These are phyloP conservation scores for Calocera cornea DNA, from an alignment of 768 basidiomycete species.

Conservation along the genomic window DNA sequence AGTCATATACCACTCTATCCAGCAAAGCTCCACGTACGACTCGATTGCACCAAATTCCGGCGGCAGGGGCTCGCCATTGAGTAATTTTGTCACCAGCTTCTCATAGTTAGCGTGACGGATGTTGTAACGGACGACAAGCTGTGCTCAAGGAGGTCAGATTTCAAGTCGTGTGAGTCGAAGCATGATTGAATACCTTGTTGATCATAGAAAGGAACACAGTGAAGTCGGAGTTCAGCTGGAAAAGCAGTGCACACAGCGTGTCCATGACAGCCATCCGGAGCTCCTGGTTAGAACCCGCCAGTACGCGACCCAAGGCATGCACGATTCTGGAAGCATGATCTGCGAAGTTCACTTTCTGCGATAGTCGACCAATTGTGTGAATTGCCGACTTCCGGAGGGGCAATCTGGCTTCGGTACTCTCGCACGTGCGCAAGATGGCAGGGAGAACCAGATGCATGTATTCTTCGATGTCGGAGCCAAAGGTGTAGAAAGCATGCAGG, in stretches of 20 bases:
- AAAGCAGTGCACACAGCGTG: conserved; percentile 77
- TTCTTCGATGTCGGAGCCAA: conserved; percentile 93
- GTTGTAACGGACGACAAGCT: conserved; percentile 65
- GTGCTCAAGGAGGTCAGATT: background rate
- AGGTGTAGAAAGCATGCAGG: conserved; percentile 87
- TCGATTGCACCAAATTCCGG: conserved; percentile 69
- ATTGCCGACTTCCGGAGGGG: conserved; percentile 77
- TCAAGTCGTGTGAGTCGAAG: background rate
- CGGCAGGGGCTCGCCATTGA: conserved; percentile 83
- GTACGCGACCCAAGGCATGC: conserved; percentile 81
- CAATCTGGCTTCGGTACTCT: conserved; percentile 59
- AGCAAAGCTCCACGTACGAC: background rate
- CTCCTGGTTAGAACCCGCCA: conserved; percentile 62
- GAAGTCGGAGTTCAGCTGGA: conserved; percentile 91
- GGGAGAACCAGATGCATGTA: conserved; percentile 95
- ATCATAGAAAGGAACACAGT: conserved; percentile 97
- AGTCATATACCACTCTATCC: conserved; percentile 29
- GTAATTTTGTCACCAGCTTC: conserved; percentile 68
- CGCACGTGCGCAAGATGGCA: conserved; percentile 82
- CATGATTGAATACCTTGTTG: conserved; percentile 52
- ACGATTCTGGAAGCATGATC: conserved; percentile 96
- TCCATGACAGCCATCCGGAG: conserved; percentile 80
- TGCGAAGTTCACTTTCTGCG: conserved; percentile 87
- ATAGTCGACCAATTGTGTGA: conserved; percentile 79
- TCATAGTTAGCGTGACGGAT: conserved; percentile 79